Evolutionary conservation across 495 filamentous ascomycete species (phyloP).

Genomic region (Oidiodendron maius): DNA sequence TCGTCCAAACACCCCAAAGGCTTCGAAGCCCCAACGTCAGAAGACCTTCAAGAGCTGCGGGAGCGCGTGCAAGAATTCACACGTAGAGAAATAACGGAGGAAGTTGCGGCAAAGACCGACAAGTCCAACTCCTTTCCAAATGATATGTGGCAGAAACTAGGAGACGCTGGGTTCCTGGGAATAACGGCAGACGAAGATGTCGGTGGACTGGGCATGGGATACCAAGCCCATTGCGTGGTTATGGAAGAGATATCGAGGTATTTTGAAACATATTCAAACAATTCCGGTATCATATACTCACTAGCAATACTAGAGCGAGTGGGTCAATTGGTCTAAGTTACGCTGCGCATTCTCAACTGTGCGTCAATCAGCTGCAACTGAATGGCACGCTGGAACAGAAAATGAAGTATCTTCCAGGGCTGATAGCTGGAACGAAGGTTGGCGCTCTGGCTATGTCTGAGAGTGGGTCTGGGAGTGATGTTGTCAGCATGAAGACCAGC

Average conservation of each 20-base stretch:
- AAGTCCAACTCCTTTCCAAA: slow-evolving; percentile 80
- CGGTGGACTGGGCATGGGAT: slow-evolving; percentile 86
- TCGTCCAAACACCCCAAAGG: slow-evolving; percentile 82
- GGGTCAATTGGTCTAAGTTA: slow-evolving; percentile 89
- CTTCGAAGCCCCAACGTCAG: slow-evolving; percentile 68
- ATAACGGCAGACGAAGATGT: slow-evolving; percentile 93
- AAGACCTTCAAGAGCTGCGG: slow-evolving; percentile 77
- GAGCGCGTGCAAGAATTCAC: slow-evolving; percentile 92
- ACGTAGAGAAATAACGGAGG: slow-evolving; percentile 75
- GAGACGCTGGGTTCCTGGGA: slow-evolving; percentile 85
- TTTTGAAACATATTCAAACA: too few species aligned
- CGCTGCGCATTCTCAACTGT: slow-evolving; percentile 93
- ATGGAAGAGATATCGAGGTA: slow-evolving; percentile 94
- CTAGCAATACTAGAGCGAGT: slow-evolving; percentile 47
- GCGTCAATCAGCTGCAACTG: slow-evolving; percentile 91
- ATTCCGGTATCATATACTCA: too few species aligned
- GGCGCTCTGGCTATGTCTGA: slow-evolving; percentile 96
- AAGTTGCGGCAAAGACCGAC: slow-evolving; percentile 77
- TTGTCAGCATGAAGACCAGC: slow-evolving; percentile 89
- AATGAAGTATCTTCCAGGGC: slow-evolving; percentile 65
- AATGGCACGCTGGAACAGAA: slow-evolving; percentile 84
- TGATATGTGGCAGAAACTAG: slow-evolving; percentile 91
- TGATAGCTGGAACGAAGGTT: slow-evolving; percentile 76
- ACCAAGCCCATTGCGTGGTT: slow-evolving; percentile 94
- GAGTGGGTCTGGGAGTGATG: slow-evolving; percentile 84